These are phyloP conservation scores for Pyrrhoderma noxium DNA, from an alignment of 1,284 basidiomycete species.

Conservation along the genomic window DNA sequence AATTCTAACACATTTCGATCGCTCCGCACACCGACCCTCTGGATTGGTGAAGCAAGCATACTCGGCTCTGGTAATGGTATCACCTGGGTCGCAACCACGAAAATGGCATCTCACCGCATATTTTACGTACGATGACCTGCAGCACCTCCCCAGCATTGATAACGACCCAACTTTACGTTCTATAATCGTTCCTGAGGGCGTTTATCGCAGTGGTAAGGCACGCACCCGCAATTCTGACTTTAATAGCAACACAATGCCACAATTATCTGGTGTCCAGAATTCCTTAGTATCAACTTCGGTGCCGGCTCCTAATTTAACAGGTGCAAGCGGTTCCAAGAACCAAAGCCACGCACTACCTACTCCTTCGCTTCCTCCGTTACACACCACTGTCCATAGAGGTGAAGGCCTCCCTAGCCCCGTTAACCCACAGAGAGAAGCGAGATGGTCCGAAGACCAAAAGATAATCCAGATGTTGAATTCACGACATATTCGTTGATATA, in stretches of 20 bases:
- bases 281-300: conserved; percentile 24
- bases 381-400: conserved; percentile 27
- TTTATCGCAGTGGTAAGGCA: conserved; percentile 55
- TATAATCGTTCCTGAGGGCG: conserved; percentile 46
- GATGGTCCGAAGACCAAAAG: conserved; percentile 52
- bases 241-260: conserved; percentile 9
- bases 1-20: conserved; percentile 51
- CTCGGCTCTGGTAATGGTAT: conserved; percentile 49
- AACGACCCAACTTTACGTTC: conserved; percentile 43
- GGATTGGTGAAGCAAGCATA: conserved; percentile 60
- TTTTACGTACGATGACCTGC: conserved; percentile 55
- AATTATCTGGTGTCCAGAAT: conserved; percentile 2
- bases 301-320: conserved; percentile 20
- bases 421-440: conserved; percentile 23
- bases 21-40: conserved; percentile 42
- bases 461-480: conserved; percentile 56
- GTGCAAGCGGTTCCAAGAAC: conserved; percentile 19
- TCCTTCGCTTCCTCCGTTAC: conserved; percentile 30
- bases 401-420: conserved; percentile 1
- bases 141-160: conserved; percentile 50
- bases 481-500: conserved; percentile 30
- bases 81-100: conserved; percentile 39
- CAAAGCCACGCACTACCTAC: conserved; percentile 20
- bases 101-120: conserved; percentile 61
- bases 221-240: conserved; percentile 37